Conservation (phyloP, 345 rosid genomes). For the Eucalyptus marginata region DNA sequence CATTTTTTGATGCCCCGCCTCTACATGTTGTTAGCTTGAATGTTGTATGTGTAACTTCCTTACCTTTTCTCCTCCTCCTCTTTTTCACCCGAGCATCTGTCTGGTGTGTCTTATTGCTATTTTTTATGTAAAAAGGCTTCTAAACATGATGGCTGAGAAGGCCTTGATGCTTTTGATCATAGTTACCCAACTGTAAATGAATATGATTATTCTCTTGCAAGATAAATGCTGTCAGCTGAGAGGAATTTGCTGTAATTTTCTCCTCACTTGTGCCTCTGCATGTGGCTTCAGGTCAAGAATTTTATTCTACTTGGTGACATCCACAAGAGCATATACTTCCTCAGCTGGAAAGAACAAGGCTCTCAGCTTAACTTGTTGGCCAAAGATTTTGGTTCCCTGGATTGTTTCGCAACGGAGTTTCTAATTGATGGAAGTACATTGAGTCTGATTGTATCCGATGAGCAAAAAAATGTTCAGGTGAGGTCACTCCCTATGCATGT, state of each 20-base stretch:
- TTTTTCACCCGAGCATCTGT: background rate
- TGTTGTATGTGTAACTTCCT: conserved; percentile 44
- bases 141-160: background rate
- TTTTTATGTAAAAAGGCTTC: background rate
- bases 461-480: conserved; percentile 94
- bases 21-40: conserved; percentile 93
- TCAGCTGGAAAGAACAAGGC: conserved; percentile 98
- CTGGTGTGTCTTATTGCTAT: background rate
- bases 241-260: background rate
- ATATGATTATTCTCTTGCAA: background rate
- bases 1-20: conserved; percentile 95
- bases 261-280: background rate
- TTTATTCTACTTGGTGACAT: conserved; percentile 87
- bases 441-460: conserved; percentile 89
- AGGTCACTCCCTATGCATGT: background rate
- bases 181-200: background rate
- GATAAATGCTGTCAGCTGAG: background rate
- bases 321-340: conserved; percentile 91
- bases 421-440: conserved; percentile 94
- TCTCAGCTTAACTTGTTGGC: conserved; percentile 89
- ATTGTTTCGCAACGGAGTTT: conserved; percentile 93
- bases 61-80: background rate
- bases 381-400: conserved; percentile 91
- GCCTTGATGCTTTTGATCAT: background rate
- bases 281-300: conserved; percentile 69